Conservation (phyloP, 2,329 filamentous ascomycete genomes). For the Colletotrichum scovillei region DNA sequence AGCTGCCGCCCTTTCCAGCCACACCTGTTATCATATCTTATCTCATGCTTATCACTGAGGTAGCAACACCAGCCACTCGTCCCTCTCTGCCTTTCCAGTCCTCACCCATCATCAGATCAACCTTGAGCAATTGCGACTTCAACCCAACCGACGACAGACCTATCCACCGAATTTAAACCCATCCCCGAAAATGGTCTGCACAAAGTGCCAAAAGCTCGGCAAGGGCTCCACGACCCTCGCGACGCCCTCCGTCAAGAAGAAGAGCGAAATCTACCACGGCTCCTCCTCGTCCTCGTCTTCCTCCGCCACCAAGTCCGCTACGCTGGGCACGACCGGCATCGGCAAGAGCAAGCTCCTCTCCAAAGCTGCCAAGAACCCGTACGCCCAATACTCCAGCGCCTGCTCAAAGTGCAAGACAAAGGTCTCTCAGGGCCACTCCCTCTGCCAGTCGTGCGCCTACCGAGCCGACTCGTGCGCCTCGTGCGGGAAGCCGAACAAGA, state of each 20-base stretch:
- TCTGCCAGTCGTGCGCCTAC: constrained; percentile 73
- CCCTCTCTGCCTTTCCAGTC: background rate
- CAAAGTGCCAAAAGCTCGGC: constrained; percentile 71
- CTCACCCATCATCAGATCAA: background rate
- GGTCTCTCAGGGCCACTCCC: constrained; percentile 69
- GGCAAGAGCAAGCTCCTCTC: constrained; percentile 75
- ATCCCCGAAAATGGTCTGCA: constrained; percentile 66
- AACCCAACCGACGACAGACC: background rate
- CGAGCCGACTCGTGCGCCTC: constrained; percentile 70
- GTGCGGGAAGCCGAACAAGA: constrained; percentile 70
- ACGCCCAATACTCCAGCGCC: constrained; percentile 71
- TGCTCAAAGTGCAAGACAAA: constrained; percentile 73
- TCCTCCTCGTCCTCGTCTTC: constrained; percentile 59
- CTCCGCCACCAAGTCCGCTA: constrained; percentile 53
- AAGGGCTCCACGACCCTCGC: constrained; percentile 68
- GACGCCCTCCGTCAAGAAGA: constrained; percentile 74
- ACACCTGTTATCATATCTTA: background rate
- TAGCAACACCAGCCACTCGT: background rate
- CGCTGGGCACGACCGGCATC: constrained; percentile 67
- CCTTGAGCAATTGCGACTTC: background rate
- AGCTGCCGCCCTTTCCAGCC: background rate
- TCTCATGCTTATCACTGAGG: background rate
- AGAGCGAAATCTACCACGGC: constrained; percentile 74
- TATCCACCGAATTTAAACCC: background rate
- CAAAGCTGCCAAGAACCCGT: constrained; percentile 74